Percentiles rank a stretch among this genome's conserved stretches.
These are phyloP conservation scores for Perilla frutescens DNA, from an alignment of 257 asterid genomes.

Conservation along the genomic window DNA sequence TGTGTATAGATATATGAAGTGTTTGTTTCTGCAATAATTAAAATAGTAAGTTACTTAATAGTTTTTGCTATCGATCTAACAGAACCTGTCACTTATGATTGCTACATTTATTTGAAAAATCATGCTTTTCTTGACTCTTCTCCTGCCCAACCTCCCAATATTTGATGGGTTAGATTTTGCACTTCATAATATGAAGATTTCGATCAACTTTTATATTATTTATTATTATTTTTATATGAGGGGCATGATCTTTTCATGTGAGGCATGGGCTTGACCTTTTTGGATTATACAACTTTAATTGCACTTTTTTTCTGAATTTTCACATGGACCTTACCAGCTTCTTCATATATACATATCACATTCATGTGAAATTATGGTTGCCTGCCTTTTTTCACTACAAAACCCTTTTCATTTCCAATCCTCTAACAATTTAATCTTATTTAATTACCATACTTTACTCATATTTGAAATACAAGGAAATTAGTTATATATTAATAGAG, in stretches of 20 bases:
- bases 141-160: constrained; percentile 27
- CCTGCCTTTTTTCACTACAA: constrained; percentile 27
- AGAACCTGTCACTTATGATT: too few species aligned
- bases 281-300: constrained; percentile 31
- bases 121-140: neutral
- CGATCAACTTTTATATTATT: neutral
- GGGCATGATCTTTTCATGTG: constrained; percentile 42
- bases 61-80: too few species aligned
- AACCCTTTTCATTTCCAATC: constrained; percentile 20
- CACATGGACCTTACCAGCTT: constrained; percentile 45
- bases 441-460: neutral
- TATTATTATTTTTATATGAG: neutral
- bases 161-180: neutral
- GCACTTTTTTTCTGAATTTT: constrained; percentile 39
- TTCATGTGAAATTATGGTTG: constrained; percentile 40
- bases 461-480: too few species aligned
- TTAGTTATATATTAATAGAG: too few species aligned
- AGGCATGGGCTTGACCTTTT: constrained; percentile 42
- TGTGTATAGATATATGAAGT: too few species aligned
- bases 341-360: constrained; percentile 26
- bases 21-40: too few species aligned
- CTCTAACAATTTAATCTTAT: too few species aligned
- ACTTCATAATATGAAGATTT: neutral
- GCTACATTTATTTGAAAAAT: too few species aligned
- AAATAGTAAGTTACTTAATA: too few species aligned